Percentiles rank a stretch among this genome's conserved stretches.
phyloP scores from a whole-genome alignment of 805 yeast genomes.

The Hanseniaspora clermontiae region DNA sequence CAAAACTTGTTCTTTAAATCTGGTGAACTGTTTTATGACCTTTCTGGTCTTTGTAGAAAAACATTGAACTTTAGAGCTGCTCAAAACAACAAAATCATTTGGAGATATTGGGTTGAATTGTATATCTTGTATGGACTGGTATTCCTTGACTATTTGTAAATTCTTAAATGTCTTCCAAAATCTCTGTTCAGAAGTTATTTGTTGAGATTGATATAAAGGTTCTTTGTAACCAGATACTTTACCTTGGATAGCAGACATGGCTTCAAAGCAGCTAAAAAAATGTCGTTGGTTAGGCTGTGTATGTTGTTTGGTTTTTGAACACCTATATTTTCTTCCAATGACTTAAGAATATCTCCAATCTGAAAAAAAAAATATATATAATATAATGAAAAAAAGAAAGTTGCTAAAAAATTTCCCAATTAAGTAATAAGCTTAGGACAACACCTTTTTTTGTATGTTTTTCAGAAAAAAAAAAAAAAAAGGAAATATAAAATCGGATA shows the following conservation, averaged over 20 bases:
- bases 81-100: constrained; percentile 76
- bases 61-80: constrained; percentile 81
- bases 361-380: not conserved
- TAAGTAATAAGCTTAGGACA: not conserved
- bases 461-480: not conserved
- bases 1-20: constrained; percentile 86
- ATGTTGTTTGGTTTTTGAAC: not conserved
- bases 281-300: not conserved
- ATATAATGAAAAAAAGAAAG: not conserved
- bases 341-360: not conserved
- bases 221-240: constrained; percentile 53
- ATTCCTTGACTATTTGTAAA: constrained; percentile 86
- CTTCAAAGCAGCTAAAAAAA: not conserved
- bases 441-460: not conserved
- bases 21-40: constrained; percentile 67
- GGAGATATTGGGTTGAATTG: constrained; percentile 77
- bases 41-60: constrained; percentile 90
- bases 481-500: not conserved
- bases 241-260: constrained; percentile 63
- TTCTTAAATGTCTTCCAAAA: constrained; percentile 82
- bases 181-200: constrained; percentile 79
- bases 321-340: not conserved
- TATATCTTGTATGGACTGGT: constrained; percentile 79
- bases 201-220: constrained; percentile 65
- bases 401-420: not conserved